Base-by-base conservation (phyloP, 306 rosid species). In the Pterocarpus santalinus region DNA sequence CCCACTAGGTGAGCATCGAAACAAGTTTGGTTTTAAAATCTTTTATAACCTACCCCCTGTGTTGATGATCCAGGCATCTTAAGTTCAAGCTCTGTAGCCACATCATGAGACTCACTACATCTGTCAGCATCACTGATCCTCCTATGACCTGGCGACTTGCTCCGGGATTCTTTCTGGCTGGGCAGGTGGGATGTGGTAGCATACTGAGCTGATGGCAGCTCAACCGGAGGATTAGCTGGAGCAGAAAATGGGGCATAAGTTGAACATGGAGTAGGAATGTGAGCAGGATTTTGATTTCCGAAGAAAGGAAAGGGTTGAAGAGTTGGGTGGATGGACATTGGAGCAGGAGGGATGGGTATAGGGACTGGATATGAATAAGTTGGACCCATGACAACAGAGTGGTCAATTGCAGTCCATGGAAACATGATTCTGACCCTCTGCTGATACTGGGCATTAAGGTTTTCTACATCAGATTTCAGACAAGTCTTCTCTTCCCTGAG, bases 11-110 rank as follows among this genome's bases (percentile, higher is more conserved):
- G 28, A 22, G 41, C 35, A 52, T 35, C 43, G 61, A 60, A 39
- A 56, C 55, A 38, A 63, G 65, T 72, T 65, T 60, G 73, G 8
- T 34, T 79, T 55, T n/a, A 11, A 5, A 78, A 47, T 69, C 39
- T 72, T 74, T 51, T 2, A 52, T 57, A 72, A 78, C 85, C 62
- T 76, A 93, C 99, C 92, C 84, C 92, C 36, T 79, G 90, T n/a
- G 89, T 74, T 30, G 97, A 91, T 53, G 97, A 90, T 63, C 99
- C 99, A 17, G 99, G 99, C 93, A 89, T 90, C 95, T 95, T 95
- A 67, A 95, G 94, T 82, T 89, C 97, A 73, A 95, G 99, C 58
- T 91, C 95, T 3, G 99, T 95, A 53, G 95, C 97, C 51, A 95
- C 99, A 56, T 92, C 97, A 0, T 78, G 88, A 56, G 97, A 90